phyloP scores from a whole-genome alignment of 768 basidiomycete genomes.

The Lactifluus volemus region DNA sequence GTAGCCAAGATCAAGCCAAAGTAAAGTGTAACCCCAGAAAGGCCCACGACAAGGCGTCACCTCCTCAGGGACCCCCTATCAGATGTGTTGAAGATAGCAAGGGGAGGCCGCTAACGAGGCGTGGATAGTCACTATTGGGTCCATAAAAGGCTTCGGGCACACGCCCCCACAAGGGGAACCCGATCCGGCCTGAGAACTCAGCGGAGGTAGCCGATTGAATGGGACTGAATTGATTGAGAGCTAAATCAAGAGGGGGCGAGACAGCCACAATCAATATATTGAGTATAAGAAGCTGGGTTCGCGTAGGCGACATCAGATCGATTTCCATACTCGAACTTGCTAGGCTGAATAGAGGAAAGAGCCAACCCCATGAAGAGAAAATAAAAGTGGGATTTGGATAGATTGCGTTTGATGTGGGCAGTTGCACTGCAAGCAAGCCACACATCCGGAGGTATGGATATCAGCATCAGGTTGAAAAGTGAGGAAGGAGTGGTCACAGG shows the following conservation, averaged over 20 bases:
- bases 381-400: background rate
- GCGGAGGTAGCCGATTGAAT: background rate
- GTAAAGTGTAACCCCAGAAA: background rate
- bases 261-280: background rate
- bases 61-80: background rate
- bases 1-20: background rate
- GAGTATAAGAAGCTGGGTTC: background rate
- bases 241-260: background rate
- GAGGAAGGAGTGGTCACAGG: background rate
- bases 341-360: background rate
- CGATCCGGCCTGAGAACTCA: background rate
- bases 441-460: background rate
- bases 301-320: background rate
- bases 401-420: background rate
- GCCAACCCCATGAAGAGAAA: background rate
- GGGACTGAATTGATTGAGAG: background rate
- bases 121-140: background rate
- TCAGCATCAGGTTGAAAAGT: background rate
- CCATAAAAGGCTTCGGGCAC: background rate
- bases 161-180: background rate
- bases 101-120: too few species aligned
- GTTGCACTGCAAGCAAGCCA: background rate
- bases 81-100: background rate
- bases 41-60: too few species aligned
- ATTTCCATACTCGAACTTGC: background rate